Conservation (phyloP, 1,139 yeast genomes). For the Taiozyma sp. region DNA sequence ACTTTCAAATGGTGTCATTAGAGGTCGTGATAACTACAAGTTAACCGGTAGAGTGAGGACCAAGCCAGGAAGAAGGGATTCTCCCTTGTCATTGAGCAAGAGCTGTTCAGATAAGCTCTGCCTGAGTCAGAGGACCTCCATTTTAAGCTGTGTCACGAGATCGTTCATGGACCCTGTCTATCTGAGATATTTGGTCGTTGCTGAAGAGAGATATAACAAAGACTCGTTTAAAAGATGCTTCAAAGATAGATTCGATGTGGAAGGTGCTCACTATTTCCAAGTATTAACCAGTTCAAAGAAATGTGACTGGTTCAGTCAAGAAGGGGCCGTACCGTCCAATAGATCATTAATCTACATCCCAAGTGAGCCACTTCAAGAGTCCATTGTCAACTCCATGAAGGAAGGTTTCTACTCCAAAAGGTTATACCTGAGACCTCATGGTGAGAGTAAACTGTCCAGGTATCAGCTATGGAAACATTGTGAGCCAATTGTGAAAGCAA, state of each 20-base stretch:
- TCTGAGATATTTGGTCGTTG: conserved; percentile 52
- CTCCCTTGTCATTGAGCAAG: conserved; percentile 65
- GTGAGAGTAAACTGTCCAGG: conserved; percentile 41
- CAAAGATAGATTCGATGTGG: conserved; percentile 27
- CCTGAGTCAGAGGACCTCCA: conserved; percentile 56
- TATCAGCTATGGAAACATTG: conserved; percentile 24
- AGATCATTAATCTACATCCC: conserved; percentile 34
- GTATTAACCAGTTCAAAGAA: conserved; percentile 11
- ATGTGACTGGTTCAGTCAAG: conserved; percentile 26
- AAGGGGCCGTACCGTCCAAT: conserved; percentile 30
- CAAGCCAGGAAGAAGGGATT: conserved; percentile 86
- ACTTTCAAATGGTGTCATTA: conserved; percentile 29
- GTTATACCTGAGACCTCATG: conserved; percentile 40
- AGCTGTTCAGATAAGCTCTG: conserved; percentile 87
- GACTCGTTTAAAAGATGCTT: conserved; percentile 54
- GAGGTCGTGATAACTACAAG: conserved; percentile 68
- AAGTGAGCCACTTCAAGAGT: conserved; percentile 31
- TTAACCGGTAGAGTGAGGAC: conserved; percentile 70
- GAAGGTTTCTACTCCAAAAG: conserved; percentile 46
- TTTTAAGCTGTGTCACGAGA: conserved; percentile 48
- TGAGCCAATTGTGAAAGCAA: conserved; percentile 13
- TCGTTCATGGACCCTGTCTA: conserved; percentile 39
- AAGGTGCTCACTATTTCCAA: neutral
- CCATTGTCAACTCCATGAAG: conserved; percentile 48
- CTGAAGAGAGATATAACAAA: conserved; percentile 29